These are phyloP conservation scores for Aspergillus caelatus DNA, from an alignment of 2,329 filamentous ascomycete genomes.

Conservation along the genomic window DNA sequence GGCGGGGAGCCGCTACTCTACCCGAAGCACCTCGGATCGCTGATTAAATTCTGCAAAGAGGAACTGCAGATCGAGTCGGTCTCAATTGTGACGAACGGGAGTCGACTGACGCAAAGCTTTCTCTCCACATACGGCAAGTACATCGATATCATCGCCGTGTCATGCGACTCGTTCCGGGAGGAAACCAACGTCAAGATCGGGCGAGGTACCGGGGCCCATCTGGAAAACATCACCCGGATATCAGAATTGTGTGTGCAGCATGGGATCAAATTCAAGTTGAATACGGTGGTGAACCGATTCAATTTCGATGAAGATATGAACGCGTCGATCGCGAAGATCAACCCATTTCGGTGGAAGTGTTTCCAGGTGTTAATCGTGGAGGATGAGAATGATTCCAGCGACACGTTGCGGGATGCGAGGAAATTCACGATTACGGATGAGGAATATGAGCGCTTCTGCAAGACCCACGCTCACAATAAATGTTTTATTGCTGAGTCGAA, in stretches of 20 bases:
- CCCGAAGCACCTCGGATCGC: conserved; percentile 17
- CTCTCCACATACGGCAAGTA: conserved; percentile 46
- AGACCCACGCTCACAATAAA: conserved; percentile 42
- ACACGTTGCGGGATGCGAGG: conserved; percentile 45
- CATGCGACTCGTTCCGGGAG: conserved; percentile 58
- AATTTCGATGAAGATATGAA: conserved; percentile 51
- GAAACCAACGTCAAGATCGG: conserved; percentile 56
- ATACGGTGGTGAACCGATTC: conserved; percentile 54
- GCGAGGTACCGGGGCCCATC: conserved; percentile 52
- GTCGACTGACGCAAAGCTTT: conserved; percentile 48
- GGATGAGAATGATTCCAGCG: conserved; percentile 55
- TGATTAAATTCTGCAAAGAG: conserved; percentile 51
- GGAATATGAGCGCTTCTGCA: neutral
- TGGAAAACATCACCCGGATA: conserved; percentile 49
- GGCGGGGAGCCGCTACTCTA: conserved; percentile 61
- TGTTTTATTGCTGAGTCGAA: conserved; percentile 56
- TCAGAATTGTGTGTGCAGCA: conserved; percentile 50
- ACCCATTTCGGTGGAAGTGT: conserved; percentile 58
- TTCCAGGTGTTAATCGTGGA: conserved; percentile 59
- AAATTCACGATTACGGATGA: conserved; percentile 50
- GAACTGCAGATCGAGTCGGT: conserved; percentile 53
- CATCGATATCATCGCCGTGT: conserved; percentile 59
- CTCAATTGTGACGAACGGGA: conserved; percentile 59
- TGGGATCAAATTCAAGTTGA: conserved; percentile 60
- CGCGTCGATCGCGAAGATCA: conserved; percentile 39